Conservation (phyloP, 176 grass and related monocot genomes). For the Dactylis glomerata region DNA sequence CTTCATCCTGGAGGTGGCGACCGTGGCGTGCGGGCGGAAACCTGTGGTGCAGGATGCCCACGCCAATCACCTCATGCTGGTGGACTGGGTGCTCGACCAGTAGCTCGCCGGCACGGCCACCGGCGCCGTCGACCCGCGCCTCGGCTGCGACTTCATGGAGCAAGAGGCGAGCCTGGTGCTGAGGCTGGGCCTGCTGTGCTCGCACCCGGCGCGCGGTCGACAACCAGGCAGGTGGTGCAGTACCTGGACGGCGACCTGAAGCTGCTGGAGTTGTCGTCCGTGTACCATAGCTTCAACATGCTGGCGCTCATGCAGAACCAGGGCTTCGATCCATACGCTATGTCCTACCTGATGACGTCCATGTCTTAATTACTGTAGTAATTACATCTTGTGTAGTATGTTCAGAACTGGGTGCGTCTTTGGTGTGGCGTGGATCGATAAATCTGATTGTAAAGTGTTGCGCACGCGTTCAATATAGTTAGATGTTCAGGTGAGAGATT, state of each 20-base stretch:
- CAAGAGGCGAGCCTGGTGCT: slow-evolving; percentile 46
- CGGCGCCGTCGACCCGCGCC: slow-evolving; percentile 29
- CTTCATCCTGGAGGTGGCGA: too few species aligned
- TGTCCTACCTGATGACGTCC: slow-evolving; percentile 42
- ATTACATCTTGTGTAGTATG: too few species aligned
- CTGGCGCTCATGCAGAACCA: slow-evolving; percentile 50
- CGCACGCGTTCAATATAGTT: neutral
- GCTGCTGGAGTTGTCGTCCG: slow-evolving; percentile 49
- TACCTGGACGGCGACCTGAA: slow-evolving; percentile 46
- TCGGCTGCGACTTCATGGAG: slow-evolving; percentile 29
- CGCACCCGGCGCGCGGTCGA: slow-evolving; percentile 34
- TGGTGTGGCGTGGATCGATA: neutral
- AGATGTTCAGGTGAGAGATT: neutral
- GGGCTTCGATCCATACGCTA: slow-evolving; percentile 46
- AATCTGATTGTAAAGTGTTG: neutral
- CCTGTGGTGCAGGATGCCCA: slow-evolving; percentile 44
- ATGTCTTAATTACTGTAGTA: neutral
- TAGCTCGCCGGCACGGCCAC: slow-evolving; percentile 35
- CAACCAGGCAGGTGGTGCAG: slow-evolving; percentile 40
- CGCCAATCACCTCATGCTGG: slow-evolving; percentile 34
- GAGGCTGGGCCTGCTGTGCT: slow-evolving; percentile 48
- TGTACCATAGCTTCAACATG: slow-evolving; percentile 50
- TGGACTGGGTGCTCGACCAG: slow-evolving; percentile 54
- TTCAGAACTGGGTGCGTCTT: neutral
- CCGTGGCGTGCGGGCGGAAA: slow-evolving; percentile 60